These are phyloP conservation scores for Chenopodium berlandieri DNA, from an alignment of 148 eudicot species.

Conservation along the genomic window DNA sequence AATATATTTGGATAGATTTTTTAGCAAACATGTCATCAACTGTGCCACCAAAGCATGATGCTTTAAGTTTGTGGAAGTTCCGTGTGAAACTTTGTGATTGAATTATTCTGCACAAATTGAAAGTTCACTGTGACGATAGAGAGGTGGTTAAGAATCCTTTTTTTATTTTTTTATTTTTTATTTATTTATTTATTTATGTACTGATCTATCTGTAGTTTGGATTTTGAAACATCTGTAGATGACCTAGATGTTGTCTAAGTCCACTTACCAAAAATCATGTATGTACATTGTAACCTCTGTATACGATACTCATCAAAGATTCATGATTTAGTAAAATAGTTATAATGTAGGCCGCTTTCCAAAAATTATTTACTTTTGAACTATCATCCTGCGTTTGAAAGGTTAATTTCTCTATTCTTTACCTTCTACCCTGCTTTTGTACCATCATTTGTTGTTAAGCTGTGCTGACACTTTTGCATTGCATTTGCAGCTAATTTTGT, in stretches of 20 bases:
- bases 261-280: neutral
- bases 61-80: neutral
- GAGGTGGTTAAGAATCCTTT: too few relatives aligned
- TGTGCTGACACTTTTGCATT: slow-evolving; percentile 21
- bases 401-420: neutral
- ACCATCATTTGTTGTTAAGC: neutral
- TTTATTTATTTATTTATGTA: too few relatives aligned
- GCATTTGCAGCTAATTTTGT: slow-evolving; percentile 77
- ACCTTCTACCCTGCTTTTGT: neutral
- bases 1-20: neutral
- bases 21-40: neutral
- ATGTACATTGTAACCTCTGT: neutral
- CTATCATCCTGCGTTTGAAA: neutral
- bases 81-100: neutral
- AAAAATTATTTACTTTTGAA: neutral
- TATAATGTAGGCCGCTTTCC: neutral
- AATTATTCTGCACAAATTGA: neutral
- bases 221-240: neutral
- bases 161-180: too few relatives aligned
- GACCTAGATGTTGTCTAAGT: neutral
- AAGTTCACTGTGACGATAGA: neutral
- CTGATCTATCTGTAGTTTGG: too few relatives aligned
- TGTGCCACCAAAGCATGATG: neutral
- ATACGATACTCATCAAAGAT: neutral
- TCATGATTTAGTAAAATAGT: neutral